Percentiles rank a stretch among this genome's conserved stretches.
Conservation (phyloP, 352 stramenopile genomes). For the Phytophthora europaea region DNA sequence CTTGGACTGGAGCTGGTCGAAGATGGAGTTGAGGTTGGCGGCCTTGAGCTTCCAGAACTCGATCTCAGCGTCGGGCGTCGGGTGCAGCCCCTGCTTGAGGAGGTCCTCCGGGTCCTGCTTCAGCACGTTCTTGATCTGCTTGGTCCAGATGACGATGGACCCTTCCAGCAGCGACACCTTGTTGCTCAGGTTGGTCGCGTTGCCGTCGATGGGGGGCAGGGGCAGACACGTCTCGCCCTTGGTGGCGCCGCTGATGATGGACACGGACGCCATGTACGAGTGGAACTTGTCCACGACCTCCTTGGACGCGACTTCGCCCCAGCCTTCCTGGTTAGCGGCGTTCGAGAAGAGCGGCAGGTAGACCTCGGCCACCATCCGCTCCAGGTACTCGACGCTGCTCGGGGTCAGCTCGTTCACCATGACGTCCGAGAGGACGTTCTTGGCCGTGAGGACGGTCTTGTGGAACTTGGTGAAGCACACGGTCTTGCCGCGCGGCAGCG, state of each 20-base stretch:
- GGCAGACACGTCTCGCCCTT: slow-evolving; percentile 98
- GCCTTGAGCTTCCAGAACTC: slow-evolving; percentile 99
- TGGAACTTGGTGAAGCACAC: slow-evolving; percentile 94
- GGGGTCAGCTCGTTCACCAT: slow-evolving; percentile 89
- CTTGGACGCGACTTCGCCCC: slow-evolving; percentile 97
- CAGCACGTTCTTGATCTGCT: slow-evolving; percentile 99
- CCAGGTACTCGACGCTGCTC: slow-evolving; percentile 96
- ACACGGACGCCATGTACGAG: slow-evolving; percentile 96
- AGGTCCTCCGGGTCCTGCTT: slow-evolving; percentile 98
- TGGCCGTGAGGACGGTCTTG: slow-evolving; percentile 78
- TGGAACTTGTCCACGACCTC: slow-evolving; percentile 98
- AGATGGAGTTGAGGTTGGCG: slow-evolving; percentile 96
- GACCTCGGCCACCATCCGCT: slow-evolving; percentile 95
- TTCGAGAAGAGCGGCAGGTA: slow-evolving; percentile 98
- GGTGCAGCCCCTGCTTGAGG: slow-evolving; percentile 96
- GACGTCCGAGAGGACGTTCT: slow-evolving; percentile 91
- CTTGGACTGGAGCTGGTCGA: slow-evolving; percentile 95
- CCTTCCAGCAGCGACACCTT: slow-evolving; percentile 98
- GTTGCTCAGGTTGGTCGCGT: slow-evolving; percentile 86
- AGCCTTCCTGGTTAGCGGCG: slow-evolving; percentile 94
- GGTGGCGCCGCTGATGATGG: slow-evolving; percentile 97
- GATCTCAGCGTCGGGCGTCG: slow-evolving; percentile 98
- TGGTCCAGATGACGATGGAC: slow-evolving; percentile 99
- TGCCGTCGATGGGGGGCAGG: slow-evolving; percentile 92
- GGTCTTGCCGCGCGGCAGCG: slow-evolving; percentile 90